A percentile compares a stretch with the other conserved stretches of the same genome.
phyloP scores from a whole-genome alignment of 2,329 filamentous ascomycete genomes.

The Colletotrichum higginsianum region DNA sequence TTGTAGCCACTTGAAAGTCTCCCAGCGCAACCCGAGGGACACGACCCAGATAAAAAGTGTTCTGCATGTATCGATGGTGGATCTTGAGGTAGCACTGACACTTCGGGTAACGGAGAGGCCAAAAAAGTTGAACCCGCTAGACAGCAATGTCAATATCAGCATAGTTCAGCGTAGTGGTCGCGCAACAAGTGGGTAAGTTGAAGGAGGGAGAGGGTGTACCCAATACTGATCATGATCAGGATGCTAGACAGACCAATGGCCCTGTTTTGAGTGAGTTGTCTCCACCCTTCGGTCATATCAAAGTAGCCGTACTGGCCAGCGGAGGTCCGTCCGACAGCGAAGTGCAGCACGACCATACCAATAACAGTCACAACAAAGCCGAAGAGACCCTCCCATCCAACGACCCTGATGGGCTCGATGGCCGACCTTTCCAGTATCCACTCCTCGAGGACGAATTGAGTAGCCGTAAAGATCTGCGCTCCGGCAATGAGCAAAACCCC shows the following conservation, averaged over 20 bases:
- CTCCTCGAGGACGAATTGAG: constrained; percentile 96
- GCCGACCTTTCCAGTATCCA: constrained; percentile 80
- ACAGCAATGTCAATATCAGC: constrained; percentile 23
- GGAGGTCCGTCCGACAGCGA: constrained; percentile 81
- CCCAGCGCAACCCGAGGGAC: constrained; percentile 93
- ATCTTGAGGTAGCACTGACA: constrained; percentile 93
- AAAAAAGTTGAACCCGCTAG: constrained; percentile 97
- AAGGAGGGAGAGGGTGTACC: constrained; percentile 69
- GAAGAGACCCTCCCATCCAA: constrained; percentile 97
- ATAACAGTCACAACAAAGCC: constrained; percentile 85
- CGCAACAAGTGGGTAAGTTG: neutral
- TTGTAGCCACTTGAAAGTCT: constrained; percentile 97
- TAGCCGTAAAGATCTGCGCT: constrained; percentile 96
- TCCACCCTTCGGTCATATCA: constrained; percentile 88
- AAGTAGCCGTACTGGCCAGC: constrained; percentile 87
- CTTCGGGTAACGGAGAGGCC: constrained; percentile 91
- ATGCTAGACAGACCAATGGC: constrained; percentile 83
- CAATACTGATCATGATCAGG: constrained; percentile 97
- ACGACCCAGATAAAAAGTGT: constrained; percentile 99
- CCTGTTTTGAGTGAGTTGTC: constrained; percentile 81
- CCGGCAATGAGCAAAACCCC: constrained; percentile 93
- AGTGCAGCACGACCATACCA: constrained; percentile 85
- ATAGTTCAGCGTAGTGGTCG: constrained; percentile 12
- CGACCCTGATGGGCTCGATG: constrained; percentile 87
- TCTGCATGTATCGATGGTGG: constrained; percentile 96